These are phyloP conservation scores for Carex parvula DNA, from an alignment of 176 grass and related monocot genomes.

Conservation along the genomic window DNA sequence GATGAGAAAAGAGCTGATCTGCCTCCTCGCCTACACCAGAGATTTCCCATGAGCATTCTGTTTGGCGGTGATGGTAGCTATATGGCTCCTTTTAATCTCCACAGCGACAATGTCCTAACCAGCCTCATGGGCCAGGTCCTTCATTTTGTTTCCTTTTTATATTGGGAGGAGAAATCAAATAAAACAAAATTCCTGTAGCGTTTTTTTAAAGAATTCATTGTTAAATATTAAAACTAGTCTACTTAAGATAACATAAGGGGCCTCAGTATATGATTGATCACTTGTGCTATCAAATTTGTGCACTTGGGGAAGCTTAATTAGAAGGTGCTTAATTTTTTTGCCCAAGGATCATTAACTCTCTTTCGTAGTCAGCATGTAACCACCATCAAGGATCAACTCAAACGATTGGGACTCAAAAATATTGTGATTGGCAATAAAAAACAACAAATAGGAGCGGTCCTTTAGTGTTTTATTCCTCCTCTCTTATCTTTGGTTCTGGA, in stretches of 20 bases:
- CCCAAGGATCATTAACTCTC: background rate
- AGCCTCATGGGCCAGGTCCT: slow-evolving; percentile 96
- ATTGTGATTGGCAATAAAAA: slow-evolving; percentile 3
- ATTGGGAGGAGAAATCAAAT: background rate
- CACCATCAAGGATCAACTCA: background rate
- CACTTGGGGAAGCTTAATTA: slow-evolving; percentile 1
- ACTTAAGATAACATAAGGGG: background rate
- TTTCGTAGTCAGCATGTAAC: background rate
- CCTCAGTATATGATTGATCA: background rate
- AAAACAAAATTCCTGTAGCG: background rate
- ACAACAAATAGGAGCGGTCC: background rate
- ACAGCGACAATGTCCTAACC: slow-evolving; percentile 96
- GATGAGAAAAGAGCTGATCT: slow-evolving; percentile 98
- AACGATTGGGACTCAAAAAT: background rate
- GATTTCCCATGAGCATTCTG: slow-evolving; percentile 84
- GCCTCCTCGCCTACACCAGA: slow-evolving; percentile 89
- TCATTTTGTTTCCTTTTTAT: background rate
- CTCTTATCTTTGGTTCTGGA: background rate
- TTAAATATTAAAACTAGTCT: background rate
- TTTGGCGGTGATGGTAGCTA: slow-evolving; percentile 99
- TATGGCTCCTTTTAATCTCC: slow-evolving; percentile 96
- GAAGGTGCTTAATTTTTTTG: background rate
- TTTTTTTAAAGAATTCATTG: background rate
- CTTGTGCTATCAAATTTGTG: background rate
- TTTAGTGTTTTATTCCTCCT: background rate